Conservation (phyloP, 148 eudicot species). For the Camellia lanceoleosa region DNA sequence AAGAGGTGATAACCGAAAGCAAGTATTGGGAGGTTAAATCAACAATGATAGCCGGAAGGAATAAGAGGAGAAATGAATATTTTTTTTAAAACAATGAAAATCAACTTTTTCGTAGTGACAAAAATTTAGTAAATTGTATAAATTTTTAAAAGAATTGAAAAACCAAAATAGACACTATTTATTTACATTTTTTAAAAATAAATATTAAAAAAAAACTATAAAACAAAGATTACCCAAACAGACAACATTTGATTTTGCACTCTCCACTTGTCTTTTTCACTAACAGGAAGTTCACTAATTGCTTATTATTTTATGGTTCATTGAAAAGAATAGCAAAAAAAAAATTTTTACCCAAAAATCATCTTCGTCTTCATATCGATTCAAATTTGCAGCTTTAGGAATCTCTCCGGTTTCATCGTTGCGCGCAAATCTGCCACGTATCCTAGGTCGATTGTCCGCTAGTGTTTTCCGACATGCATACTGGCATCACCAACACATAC, state of each 20-base stretch:
- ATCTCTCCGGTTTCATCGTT: conserved; percentile 73
- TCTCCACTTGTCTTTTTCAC: background rate
- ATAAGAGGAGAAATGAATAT: too few species aligned
- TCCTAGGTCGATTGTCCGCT: conserved; percentile 85
- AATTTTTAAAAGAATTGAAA: too few species aligned
- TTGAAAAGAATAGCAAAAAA: background rate
- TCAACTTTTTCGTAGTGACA: too few species aligned
- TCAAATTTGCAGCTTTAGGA: conserved; percentile 47
- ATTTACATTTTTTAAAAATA: too few species aligned
- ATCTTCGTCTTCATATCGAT: conserved; percentile 61
- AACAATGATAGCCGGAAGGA: too few species aligned
- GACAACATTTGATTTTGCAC: background rate
- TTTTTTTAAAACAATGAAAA: too few species aligned
- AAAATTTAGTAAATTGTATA: too few species aligned
- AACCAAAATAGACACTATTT: too few species aligned
- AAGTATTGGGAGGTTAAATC: too few species aligned
- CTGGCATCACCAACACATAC: conserved; percentile 25
- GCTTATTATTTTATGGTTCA: background rate
- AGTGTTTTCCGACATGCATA: conserved; percentile 94
- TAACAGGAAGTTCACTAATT: background rate
- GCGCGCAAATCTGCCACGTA: conserved; percentile 97
- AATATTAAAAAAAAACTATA: too few species aligned
- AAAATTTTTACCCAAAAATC: conserved; percentile 54
- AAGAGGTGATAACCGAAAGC: too few species aligned
- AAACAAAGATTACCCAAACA: too few species aligned